These are phyloP conservation scores for Brassica nigra DNA, from an alignment of 345 rosid species.

Conservation along the genomic window DNA sequence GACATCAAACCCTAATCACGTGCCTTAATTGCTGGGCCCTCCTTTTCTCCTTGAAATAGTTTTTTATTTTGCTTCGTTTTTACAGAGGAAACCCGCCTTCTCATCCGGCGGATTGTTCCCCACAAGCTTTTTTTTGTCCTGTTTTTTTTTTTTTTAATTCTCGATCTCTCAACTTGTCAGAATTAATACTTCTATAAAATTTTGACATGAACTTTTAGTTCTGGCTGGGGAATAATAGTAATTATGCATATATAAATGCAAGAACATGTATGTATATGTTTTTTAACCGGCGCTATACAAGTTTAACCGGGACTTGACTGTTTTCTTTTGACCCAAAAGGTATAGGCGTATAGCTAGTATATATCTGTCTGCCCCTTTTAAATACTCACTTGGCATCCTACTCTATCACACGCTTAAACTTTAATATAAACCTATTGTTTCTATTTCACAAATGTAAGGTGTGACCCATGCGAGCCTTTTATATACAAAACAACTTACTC, in stretches of 20 bases:
- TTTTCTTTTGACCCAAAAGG: constrained; percentile 42
- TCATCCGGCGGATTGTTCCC: constrained; percentile 47
- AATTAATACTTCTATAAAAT: neutral
- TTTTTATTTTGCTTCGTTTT: constrained; percentile 36
- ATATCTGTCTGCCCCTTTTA: neutral
- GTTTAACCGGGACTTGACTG: constrained; percentile 29
- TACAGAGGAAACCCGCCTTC: constrained; percentile 47
- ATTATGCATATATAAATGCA: neutral
- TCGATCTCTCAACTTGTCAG: constrained; percentile 35
- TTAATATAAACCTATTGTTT: neutral
- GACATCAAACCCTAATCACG: constrained; percentile 46
- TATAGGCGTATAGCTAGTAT: constrained; percentile 3
- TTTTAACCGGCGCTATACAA: constrained; percentile 20
- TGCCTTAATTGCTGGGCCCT: constrained; percentile 48
- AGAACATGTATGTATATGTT: neutral
- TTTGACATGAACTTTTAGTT: neutral
- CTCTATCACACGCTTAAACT: constrained; percentile 2
- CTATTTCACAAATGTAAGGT: neutral
- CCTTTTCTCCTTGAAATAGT: constrained; percentile 1
- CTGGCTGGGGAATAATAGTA: neutral
- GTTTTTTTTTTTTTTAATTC: constrained; percentile 21
- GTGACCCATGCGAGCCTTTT: neutral
- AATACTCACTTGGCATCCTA: constrained; percentile 29
- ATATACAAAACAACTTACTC: neutral
- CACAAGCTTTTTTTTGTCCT: constrained; percentile 23